Evolutionary conservation across 306 rosid genomes (phyloP).

Genomic region (Gastrolobium villosum): DNA sequence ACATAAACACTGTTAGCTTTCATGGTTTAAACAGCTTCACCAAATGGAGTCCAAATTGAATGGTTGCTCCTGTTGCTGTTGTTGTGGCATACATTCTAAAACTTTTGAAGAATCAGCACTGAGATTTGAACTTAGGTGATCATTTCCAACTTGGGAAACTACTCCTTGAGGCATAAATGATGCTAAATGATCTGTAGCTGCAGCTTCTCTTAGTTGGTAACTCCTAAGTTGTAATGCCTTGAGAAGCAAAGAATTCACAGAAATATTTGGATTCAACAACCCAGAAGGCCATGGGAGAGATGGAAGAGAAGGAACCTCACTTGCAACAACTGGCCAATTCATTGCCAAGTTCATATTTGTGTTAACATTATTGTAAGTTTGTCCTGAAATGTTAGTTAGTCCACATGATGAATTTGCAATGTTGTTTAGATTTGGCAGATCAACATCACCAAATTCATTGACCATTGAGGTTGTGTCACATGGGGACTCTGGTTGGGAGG

Average conservation of each 20-base stretch:
- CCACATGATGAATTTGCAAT: slow-evolving; percentile 57
- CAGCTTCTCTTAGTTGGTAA: slow-evolving; percentile 62
- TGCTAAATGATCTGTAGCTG: slow-evolving; percentile 42
- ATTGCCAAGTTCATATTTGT: slow-evolving; percentile 61
- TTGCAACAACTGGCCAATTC: slow-evolving; percentile 63
- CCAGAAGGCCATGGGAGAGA: slow-evolving; percentile 68
- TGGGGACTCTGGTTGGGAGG: slow-evolving; percentile 76
- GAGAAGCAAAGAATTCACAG: slow-evolving; percentile 79
- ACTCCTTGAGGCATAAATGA: slow-evolving; percentile 55
- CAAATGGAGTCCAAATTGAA: slow-evolving; percentile 94
- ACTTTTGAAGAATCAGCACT: slow-evolving; percentile 72
- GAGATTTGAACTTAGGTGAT: slow-evolving; percentile 52
- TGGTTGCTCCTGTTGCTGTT: slow-evolving; percentile 77
- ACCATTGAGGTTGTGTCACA: slow-evolving; percentile 72
- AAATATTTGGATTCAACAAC: slow-evolving; percentile 63
- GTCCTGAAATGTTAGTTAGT: slow-evolving; percentile 54
- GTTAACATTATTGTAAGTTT: slow-evolving; percentile 50
- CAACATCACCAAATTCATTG: slow-evolving; percentile 79
- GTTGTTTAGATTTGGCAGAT: slow-evolving; percentile 62
- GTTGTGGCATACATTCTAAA: slow-evolving; percentile 63
- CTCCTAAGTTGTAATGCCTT: slow-evolving; percentile 88
- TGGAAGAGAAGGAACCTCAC: slow-evolving; percentile 56
- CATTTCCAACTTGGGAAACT: slow-evolving; percentile 54
- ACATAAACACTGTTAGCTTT: slow-evolving; percentile 55
- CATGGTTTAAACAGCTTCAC: slow-evolving; percentile 55